Base-by-base conservation (phyloP, 768 basidiomycete species). In the Lactarius trivialis region DNA sequence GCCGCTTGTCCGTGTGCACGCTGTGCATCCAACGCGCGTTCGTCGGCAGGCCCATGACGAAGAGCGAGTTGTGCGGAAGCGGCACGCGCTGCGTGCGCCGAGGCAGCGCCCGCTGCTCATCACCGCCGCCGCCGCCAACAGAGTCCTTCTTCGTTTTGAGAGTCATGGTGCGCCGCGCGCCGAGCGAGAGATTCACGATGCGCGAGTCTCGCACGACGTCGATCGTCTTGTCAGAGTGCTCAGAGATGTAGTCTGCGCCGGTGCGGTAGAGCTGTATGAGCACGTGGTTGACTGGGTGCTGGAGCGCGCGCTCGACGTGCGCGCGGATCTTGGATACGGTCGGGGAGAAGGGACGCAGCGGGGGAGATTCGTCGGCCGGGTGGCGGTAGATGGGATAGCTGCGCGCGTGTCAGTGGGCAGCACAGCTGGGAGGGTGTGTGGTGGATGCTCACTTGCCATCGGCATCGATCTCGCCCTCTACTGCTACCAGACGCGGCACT, bases 171-270 rank as follows among this genome's bases (percentile, higher is more conserved):
- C 90, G 82, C 71, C 86, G 83, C 1, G 90, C 89, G 7, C 90
- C 90, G 15, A 92, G 76, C 68, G 86, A 89, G 64, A 92, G 85
- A 62, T 93, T 93, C 63, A 89, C 88, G 65, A 92, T 86, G 58
- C 77, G 83, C 7, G 89, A 88, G 34, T 83, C 85, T 15, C 79
- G 82, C 4, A 86, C 82, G 65, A 93, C 81, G 71, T 93, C 91
- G 67, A 92, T 81, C 6, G 90, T 93, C 74, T 93, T 93, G 73
- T 93, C 90, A 0, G 88, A 88, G 71, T 93, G 90, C 67, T 91
- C 89, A 0, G 89, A 91, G 65, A 92, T 92, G 73, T 86, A 88
- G 72, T 92, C 91, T 32, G 81, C 82, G 6, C 90, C 91, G 14
- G 79, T 80, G 60, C 90, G 88, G 70, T 92, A 92, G 70, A 83